Conservation (phyloP, 2,329 filamentous ascomycete species). For the Paramyrothecium sp. region DNA sequence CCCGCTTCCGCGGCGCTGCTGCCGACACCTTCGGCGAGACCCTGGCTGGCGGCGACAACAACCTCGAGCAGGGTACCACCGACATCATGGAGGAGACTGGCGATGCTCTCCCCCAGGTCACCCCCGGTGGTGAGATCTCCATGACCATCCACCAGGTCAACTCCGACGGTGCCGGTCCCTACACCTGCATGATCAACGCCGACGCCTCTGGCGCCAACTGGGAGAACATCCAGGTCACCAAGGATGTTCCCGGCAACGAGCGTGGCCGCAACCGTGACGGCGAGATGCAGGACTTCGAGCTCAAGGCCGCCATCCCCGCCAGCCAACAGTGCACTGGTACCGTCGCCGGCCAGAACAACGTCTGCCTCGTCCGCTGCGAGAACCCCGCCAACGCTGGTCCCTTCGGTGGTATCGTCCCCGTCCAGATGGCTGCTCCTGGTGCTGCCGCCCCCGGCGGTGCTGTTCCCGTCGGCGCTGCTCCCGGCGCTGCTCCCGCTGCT, state of each 20-base stretch:
- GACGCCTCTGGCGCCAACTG: slow-evolving; percentile 54
- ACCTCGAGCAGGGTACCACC: slow-evolving; percentile 54
- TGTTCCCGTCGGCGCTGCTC: background rate
- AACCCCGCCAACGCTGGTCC: slow-evolving; percentile 60
- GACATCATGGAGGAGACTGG: slow-evolving; percentile 59
- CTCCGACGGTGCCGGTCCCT: slow-evolving; percentile 42
- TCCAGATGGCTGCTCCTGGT: slow-evolving; percentile 41
- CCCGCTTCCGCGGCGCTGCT: slow-evolving; percentile 55
- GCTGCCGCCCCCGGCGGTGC: background rate
- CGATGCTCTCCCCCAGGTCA: slow-evolving; percentile 56
- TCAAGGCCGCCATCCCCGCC: slow-evolving; percentile 57
- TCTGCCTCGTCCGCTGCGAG: slow-evolving; percentile 63
- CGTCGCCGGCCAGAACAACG: slow-evolving; percentile 55
- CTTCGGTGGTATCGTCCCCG: slow-evolving; percentile 60
- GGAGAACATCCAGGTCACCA: slow-evolving; percentile 51
- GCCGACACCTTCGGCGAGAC: slow-evolving; percentile 58
- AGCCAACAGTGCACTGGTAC: slow-evolving; percentile 57
- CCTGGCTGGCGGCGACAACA: slow-evolving; percentile 53
- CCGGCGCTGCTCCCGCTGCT: background rate
- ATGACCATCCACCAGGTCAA: slow-evolving; percentile 50
- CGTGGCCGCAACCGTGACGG: slow-evolving; percentile 41
- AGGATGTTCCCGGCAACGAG: slow-evolving; percentile 23
- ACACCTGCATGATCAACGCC: slow-evolving; percentile 62
- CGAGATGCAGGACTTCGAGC: slow-evolving; percentile 42
- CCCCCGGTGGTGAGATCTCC: slow-evolving; percentile 51